These are phyloP conservation scores for Ceratocystis lukuohia DNA, from an alignment of 2,329 filamentous ascomycete species.

Conservation along the genomic window DNA sequence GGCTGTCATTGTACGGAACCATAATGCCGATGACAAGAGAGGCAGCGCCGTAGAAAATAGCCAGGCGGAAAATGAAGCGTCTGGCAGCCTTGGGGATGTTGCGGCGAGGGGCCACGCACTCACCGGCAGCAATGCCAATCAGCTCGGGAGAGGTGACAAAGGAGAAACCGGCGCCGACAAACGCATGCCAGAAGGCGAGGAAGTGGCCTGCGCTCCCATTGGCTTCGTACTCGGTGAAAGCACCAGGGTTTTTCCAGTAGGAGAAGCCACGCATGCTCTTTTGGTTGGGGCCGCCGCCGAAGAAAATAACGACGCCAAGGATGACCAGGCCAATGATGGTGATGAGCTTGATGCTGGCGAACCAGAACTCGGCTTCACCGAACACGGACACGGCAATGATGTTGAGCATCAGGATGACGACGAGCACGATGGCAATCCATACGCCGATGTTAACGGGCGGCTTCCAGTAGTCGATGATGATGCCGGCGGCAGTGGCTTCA, in stretches of 20 bases:
- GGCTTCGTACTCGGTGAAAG: slow-evolving; percentile 37
- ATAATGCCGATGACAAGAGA: slow-evolving; percentile 48
- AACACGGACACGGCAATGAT: slow-evolving; percentile 44
- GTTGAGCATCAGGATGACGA: slow-evolving; percentile 42
- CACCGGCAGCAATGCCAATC: slow-evolving; percentile 49
- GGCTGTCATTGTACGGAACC: slow-evolving; percentile 50
- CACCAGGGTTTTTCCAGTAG: slow-evolving; percentile 30
- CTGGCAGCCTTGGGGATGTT: slow-evolving; percentile 53
- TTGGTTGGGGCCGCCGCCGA: slow-evolving; percentile 40
- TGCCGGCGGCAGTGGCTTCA: slow-evolving; percentile 43
- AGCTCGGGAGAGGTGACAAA: slow-evolving; percentile 52
- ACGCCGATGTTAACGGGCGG: slow-evolving; percentile 38
- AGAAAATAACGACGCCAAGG: slow-evolving; percentile 41
- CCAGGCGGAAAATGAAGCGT: slow-evolving; percentile 48
- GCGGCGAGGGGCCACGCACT: slow-evolving; percentile 49
- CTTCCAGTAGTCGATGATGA: slow-evolving; percentile 49
- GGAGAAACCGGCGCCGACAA: slow-evolving; percentile 45
- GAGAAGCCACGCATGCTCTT: slow-evolving; percentile 34
- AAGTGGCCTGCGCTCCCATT: slow-evolving; percentile 39
- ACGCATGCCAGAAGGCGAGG: slow-evolving; percentile 44
- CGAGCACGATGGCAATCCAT: slow-evolving; percentile 46
- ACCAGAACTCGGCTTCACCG: slow-evolving; percentile 50
- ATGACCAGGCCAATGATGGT: slow-evolving; percentile 46
- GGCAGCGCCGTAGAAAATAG: slow-evolving; percentile 50
- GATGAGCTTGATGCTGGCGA: slow-evolving; percentile 46